Conservation (phyloP, 495 filamentous ascomycete species). For the Neurospora tetrasperma region DNA sequence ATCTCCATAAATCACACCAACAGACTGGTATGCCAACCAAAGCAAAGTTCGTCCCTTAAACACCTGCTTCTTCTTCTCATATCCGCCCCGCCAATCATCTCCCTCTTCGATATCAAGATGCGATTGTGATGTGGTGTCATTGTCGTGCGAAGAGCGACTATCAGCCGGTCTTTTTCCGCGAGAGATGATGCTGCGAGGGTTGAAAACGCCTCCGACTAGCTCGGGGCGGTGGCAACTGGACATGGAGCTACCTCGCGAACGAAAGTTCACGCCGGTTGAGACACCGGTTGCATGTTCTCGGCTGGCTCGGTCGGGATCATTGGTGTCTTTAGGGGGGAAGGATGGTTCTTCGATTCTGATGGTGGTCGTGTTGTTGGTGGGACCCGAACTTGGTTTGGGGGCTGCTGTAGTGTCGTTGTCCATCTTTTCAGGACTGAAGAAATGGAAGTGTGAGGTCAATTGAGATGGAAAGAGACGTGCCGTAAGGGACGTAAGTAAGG, state of each 20-base stretch:
- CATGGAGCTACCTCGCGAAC: neutral
- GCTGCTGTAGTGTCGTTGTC: neutral
- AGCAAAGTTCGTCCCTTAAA: conserved; percentile 33
- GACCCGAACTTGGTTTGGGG: neutral
- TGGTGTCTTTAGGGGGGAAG: neutral
- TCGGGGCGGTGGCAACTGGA: neutral
- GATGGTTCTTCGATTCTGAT: neutral
- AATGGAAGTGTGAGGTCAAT: too few species aligned
- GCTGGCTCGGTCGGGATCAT: neutral
- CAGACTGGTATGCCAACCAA: conserved; percentile 56
- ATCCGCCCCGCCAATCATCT: conserved; percentile 26
- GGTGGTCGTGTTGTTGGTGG: neutral
- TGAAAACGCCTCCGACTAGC: conserved; percentile 28
- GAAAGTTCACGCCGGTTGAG: neutral
- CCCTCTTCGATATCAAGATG: conserved; percentile 27
- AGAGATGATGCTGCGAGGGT: conserved; percentile 26
- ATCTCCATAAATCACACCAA: conserved; percentile 67
- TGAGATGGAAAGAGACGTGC: neutral
- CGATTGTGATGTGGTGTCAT: conserved; percentile 10
- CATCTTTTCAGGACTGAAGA: neutral
- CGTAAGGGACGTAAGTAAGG: neutral
- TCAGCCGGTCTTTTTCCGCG: conserved; percentile 14
- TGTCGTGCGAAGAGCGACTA: conserved; percentile 17
- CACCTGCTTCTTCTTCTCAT: conserved; percentile 32
- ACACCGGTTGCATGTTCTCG: too few species aligned